Conservation (phyloP, 176 grass and related monocot genomes). For the Avena atlantica region DNA sequence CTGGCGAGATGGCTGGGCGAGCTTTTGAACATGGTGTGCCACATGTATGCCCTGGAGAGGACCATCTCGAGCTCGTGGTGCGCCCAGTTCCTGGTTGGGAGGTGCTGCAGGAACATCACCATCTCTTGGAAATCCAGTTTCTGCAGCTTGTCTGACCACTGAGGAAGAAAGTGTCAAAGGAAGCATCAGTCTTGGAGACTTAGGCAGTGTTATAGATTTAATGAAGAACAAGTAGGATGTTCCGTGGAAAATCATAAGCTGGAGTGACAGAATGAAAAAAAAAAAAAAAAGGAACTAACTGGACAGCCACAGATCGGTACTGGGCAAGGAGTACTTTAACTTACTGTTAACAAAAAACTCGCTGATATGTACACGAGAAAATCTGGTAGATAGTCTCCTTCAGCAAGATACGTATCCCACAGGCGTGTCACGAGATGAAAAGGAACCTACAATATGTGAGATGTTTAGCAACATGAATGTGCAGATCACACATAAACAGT, state of each 20-base stretch:
- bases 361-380: constrained; percentile 99
- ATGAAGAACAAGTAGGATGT: neutral
- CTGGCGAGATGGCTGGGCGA: constrained; percentile 76
- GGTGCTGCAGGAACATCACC: constrained; percentile 98
- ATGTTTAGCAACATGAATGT: neutral
- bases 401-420: constrained; percentile 97
- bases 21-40: constrained; percentile 93
- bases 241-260: neutral
- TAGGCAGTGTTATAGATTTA: neutral
- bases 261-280: neutral
- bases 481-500: neutral
- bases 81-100: constrained; percentile 89
- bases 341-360: constrained; percentile 96
- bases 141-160: constrained; percentile 97
- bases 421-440: constrained; percentile 93
- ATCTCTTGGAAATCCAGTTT: constrained; percentile 97
- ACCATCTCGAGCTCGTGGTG: constrained; percentile 94
- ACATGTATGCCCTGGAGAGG: constrained; percentile 94
- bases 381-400: constrained; percentile 92
- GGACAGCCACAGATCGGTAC: neutral
- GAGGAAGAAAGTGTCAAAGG: constrained; percentile 21
- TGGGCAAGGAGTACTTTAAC: constrained; percentile 11
- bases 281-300: too few relatives aligned
- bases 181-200: neutral
- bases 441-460: constrained; percentile 68